Base-by-base conservation (phyloP, 1,139 yeast genomes). In the Debaryomyces udenii region DNA sequence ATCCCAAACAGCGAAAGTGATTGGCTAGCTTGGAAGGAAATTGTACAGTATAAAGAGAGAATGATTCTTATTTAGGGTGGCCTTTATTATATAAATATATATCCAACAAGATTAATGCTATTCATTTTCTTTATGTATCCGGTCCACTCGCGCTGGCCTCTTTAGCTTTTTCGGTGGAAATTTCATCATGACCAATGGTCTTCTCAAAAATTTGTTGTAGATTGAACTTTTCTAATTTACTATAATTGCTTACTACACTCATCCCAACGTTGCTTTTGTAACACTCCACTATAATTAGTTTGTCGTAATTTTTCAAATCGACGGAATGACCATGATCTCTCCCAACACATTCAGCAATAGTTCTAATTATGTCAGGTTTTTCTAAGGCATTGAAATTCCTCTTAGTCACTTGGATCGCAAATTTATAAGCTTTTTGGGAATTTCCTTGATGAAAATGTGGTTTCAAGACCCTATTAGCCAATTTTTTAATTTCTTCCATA, bases 1-100 rank as follows among this genome's bases (percentile, higher is more conserved):
- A 80, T 93, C 46, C 99, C 99, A 17, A 88, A 86, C 53, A 83
- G 82, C 30, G 77, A 77, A 38, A 85, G 96, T 47, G 99, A 93
- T 56, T 93, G 98, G 98, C 68, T 93, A 24, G 83, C 91, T 3
- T 91, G 96, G 90, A 94, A 88, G 56, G 51, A 46, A 22, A 55
- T 56, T 24, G 54, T 58, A 2, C 66, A 69, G n/a, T 59, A 76
- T n/a, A 43, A 41, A 7, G 74, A 72, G 40, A 50, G 45, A 6
- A 20, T 30, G 16, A 18, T 26, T 4, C 27, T 41, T 18, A 33
- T 33, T 29, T 31, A 36, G 11, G 22, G 7, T 20, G 7, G 22
- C 7, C 7, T 5, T 6, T 20, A 6, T 6, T 20, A 7, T 6
- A 20, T 20, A 20, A 6, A 7, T 20, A 20, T 7, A 20, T 20